Base-by-base conservation (phyloP, 768 basidiomycete species). In the Suillus sp. region DNA sequence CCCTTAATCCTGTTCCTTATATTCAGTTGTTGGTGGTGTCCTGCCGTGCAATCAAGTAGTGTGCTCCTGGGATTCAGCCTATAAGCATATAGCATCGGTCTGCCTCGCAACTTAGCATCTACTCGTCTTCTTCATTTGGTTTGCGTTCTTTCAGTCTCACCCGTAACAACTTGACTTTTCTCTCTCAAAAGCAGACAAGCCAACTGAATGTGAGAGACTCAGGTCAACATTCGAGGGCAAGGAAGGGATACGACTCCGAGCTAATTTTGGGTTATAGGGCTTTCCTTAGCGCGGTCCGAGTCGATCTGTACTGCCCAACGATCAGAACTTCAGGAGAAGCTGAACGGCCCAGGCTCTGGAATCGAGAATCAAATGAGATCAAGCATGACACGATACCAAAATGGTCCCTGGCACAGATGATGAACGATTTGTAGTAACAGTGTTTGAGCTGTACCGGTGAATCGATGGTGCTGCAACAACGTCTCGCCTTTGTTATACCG, bases 241-340 rank as follows among this genome's bases (percentile, higher is more conserved):
- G 96, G 95, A 81, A n/a, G n/a, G n/a, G n/a, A 90, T 60, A 81
- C 87, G 9, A 87, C 90, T 59, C 93, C 91, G 0, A 79, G 78
- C 1, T 95, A 98, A 71, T 83, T 98, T 1, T 84, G 84, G 51
- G 83, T n/a, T n/a, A n/a, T 95, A 7, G 83, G 90, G 34, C 84
- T 90, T 42, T 74, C 83, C 0, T 81, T 77, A 22, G 92, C 91
- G 0, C 92, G 94, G 0, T 85, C 88, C 62, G n/a, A n/a, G n/a
- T 74, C 81, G 0, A 93, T 96, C 11, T 43, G 3, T 40, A 1
- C 42, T n/a, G 42, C 20, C 42, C 42, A 13, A 45, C 11, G 43
- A 22, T 22, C 42, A n/a, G n/a, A n/a, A n/a, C n/a, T n/a, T n/a
- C n/a, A 22, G 45, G 25, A 47, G 22, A 25, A 47, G 45, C 13